These are phyloP conservation scores for Anacardium occidentale DNA, from an alignment of 345 rosid genomes.

Conservation along the genomic window DNA sequence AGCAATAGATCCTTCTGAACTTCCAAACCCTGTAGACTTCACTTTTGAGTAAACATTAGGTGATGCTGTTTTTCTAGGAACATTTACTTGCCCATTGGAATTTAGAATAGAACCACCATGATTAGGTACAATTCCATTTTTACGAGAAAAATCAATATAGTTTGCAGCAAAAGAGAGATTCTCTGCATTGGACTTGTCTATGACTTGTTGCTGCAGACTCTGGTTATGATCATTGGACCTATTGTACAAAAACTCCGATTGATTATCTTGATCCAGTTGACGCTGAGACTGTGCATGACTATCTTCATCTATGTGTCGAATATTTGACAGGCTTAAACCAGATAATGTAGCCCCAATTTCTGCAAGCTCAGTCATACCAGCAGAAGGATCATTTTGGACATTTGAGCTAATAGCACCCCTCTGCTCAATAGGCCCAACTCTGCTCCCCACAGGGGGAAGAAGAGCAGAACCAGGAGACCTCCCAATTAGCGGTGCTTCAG, in stretches of 20 bases:
- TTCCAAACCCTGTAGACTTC: slow-evolving; percentile 52
- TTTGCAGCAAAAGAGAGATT: slow-evolving; percentile 45
- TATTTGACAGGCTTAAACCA: slow-evolving; percentile 48
- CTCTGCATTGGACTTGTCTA: slow-evolving; percentile 41
- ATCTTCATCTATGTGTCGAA: slow-evolving; percentile 44
- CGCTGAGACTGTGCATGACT: slow-evolving; percentile 40
- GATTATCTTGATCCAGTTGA: slow-evolving; percentile 41
- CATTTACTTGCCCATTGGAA: slow-evolving; percentile 46
- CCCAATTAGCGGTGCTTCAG: slow-evolving; percentile 60
- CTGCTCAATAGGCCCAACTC: slow-evolving; percentile 52
- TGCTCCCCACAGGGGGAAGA: slow-evolving; percentile 66
- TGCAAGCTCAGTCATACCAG: slow-evolving; percentile 43
- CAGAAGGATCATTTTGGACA: slow-evolving; percentile 45
- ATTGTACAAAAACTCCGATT: slow-evolving; percentile 43
- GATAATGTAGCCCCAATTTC: slow-evolving; percentile 63
- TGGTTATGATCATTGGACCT: slow-evolving; percentile 52
- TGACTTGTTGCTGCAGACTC: slow-evolving; percentile 47
- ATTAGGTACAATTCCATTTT: slow-evolving; percentile 40
- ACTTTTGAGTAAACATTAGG: slow-evolving; percentile 55
- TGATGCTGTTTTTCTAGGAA: slow-evolving; percentile 70
- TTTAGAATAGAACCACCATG: slow-evolving; percentile 41
- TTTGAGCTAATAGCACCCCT: slow-evolving; percentile 40
- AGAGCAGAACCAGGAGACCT: slow-evolving; percentile 56
- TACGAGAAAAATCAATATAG: slow-evolving; percentile 44
- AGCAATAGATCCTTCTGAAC: slow-evolving; percentile 45